phyloP scores from a whole-genome alignment of 176 grass and related monocot genomes.

The Zizania latifolia region DNA sequence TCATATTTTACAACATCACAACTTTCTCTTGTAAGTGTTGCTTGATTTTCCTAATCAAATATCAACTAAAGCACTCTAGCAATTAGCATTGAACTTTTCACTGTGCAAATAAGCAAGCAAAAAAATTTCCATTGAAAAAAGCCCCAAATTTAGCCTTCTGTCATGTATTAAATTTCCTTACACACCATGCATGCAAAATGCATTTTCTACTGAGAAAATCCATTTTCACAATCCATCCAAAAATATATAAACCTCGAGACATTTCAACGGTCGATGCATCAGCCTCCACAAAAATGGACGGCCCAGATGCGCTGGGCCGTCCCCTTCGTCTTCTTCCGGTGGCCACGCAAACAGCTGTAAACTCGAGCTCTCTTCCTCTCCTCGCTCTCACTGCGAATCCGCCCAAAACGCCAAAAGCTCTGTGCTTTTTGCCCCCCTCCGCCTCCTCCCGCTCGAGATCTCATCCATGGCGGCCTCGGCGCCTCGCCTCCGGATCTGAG shows the following conservation, averaged over 20 bases:
- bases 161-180: too few relatives aligned
- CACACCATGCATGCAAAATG: too few relatives aligned
- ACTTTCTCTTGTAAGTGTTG: too few relatives aligned
- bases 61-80: background rate
- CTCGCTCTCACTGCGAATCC: conserved; percentile 8
- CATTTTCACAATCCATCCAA: background rate
- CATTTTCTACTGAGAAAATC: background rate
- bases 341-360: conserved; percentile 22
- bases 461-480: conserved; percentile 32
- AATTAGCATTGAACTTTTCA: too few relatives aligned
- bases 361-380: conserved; percentile 16
- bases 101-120: too few relatives aligned
- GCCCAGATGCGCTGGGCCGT: conserved; percentile 9
- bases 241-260: background rate
- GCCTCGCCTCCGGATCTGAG: conserved; percentile 31
- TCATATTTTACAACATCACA: too few relatives aligned
- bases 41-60: too few relatives aligned
- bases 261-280: background rate
- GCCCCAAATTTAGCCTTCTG: too few relatives aligned
- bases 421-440: conserved; percentile 23
- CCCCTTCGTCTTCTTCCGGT: conserved; percentile 29
- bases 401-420: conserved; percentile 31
- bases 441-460: conserved; percentile 16
- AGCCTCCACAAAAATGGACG: conserved; percentile 10
- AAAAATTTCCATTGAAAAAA: too few relatives aligned